Evolutionary conservation across 495 filamentous ascomycete genomes (phyloP), one percentile per base, ranked within the genome.

Genomic region (Penicillium goetzii): DNA sequence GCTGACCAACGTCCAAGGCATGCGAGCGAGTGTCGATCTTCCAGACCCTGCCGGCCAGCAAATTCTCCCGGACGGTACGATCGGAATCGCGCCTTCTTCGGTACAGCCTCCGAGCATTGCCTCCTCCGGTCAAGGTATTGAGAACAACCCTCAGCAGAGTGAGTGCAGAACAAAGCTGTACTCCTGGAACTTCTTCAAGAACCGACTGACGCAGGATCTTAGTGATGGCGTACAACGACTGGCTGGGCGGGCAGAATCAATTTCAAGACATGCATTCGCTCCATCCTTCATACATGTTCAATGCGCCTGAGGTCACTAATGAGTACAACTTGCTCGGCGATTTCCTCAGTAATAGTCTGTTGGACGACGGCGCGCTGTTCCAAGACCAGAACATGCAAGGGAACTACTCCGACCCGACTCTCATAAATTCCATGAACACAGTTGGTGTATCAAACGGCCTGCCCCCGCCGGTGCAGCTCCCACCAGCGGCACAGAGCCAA

Each of bases 301-400:
- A 91, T 74, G 89, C 92, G 28, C 92, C 92, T 60, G 95, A 99
- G 74, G 90, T 97, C 62, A 92, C 90, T 32, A 93, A 92, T 74
- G 95, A 99, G 77, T 97, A 96, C 73, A 96, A 97, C 70, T 81
- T 97, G 60, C 85, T 99, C 63, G 97, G 96, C 67, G 93, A 98
- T 75, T 99, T 98, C 72, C 85, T 98, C 63, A 93, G 89, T 74
- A 93, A 86, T 65, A 93, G 89, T 74, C 77, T 98, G 33, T 77
- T 96, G 53, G 92, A 97, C 72, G 93, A 96, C 72, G 85, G 85
- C 38, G 82, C 81, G 4, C 76, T 89, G 49, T 84, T 90, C 59
- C 75, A 84, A 58, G 86, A 87, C 58, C 91, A 92, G 59, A 84
- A 85, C 25, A 73, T 81, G 58, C 83, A 83, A 59, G 74, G 77